Base-by-base conservation (phyloP, 371 early-diverging fungal species). In the Syncephalastrum monosporum region DNA sequence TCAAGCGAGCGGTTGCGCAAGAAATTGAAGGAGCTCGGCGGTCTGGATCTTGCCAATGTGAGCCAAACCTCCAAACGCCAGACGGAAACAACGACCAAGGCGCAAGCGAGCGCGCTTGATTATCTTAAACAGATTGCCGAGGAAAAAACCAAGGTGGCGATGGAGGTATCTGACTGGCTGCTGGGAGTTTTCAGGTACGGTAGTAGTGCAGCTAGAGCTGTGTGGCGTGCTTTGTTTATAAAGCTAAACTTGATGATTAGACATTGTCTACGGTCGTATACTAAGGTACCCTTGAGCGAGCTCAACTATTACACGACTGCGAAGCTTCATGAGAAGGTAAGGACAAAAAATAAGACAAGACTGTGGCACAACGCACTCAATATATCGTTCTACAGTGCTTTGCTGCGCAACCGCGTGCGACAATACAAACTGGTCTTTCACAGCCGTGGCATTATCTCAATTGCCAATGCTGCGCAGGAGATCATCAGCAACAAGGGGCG, bases 361-460 rank as follows among this genome's bases (percentile, higher is more conserved):
- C 5, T 43, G 19, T 19, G 38, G 6, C 27, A 7, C 27, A 27
- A 3, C 7, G 53, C 0, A 16, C 41, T 47, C 41, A 17, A 16
- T 54, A 25, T 21, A 14, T 3, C 6, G 19, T 1, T 50, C 23
- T 25, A 2, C 56, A 92, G 86, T 77, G 89, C 14, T 93, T 96
- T 69, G 77, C 82, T 27, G 85, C 95, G 5, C 92, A 92, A 63
- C 91, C 93, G 6, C 84, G 94, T 12, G 88, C 90, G 16, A 78
- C 90, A 1, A 72, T 92, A 21, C 94, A 94, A 61, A 87, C 89
- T 0, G 96, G 93, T 0, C 79, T 96, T 3, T 84, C 83, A 3
- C 88, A 89, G 46, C 79, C 93, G 4, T 64, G 71, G 6, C 75
- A 88, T 63, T 96, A 94, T 64, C 74, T 94, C 4, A 69, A 81